A percentile compares a stretch with the other conserved stretches of the same genome.
Evolutionary conservation across 148 eudicot species (phyloP).

Genomic region (Linanthus parryae): DNA sequence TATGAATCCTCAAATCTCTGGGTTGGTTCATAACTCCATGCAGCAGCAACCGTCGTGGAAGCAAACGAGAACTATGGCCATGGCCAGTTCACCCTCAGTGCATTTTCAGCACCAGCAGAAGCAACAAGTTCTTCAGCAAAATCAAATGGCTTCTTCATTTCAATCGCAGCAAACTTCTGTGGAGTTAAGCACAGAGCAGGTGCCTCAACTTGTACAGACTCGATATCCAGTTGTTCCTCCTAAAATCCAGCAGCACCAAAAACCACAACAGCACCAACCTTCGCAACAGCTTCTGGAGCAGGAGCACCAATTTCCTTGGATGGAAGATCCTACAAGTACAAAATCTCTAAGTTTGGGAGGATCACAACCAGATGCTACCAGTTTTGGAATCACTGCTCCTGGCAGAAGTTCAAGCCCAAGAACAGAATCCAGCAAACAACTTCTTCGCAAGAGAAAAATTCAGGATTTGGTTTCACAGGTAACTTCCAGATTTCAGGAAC

Average conservation of each 20-base stretch:
- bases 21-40: no score
- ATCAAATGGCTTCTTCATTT: conserved; percentile 52
- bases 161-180: conserved; percentile 57
- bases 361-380: conserved; percentile 96
- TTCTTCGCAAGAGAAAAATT: conserved; percentile 88
- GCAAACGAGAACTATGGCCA: conserved; percentile 70
- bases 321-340: conserved; percentile 60
- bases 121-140: conserved; percentile 49
- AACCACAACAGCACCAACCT: conserved; percentile 36
- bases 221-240: conserved; percentile 41
- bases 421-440: conserved; percentile 87
- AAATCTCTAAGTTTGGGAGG: conserved; percentile 87
- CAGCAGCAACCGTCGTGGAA: no score
- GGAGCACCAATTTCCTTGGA: conserved; percentile 56
- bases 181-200: conserved; percentile 59
- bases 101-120: conserved; percentile 68
- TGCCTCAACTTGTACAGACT: conserved; percentile 68
- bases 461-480: conserved; percentile 97
- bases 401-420: conserved; percentile 98
- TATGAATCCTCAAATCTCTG: no score
- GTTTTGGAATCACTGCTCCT: conserved; percentile 73
- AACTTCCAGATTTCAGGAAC: conserved; percentile 1
- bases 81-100: conserved; percentile 57
- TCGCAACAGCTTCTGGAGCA: conserved; percentile 35
- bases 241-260: conserved; percentile 44